Evolutionary conservation across 2,329 filamentous ascomycete genomes (phyloP), one percentile per base, ranked within the genome.

Genomic region (Aspergillus sp.): DNA sequence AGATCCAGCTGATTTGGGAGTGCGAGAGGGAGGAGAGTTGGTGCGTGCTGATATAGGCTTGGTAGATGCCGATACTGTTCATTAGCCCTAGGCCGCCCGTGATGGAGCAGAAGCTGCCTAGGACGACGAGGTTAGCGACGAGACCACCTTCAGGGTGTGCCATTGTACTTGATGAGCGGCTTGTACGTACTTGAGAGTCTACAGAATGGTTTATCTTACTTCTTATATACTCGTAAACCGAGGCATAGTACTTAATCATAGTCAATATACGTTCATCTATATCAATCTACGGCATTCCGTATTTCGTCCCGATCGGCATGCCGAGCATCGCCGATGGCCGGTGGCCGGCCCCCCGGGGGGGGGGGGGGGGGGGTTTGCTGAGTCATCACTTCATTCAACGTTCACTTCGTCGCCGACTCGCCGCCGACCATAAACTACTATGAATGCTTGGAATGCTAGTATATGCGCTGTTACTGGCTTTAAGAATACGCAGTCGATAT

Each of bases 101-200:
- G 54, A 51, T 64, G 53, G 19, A 65, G 49, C 52, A 67, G 48
- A 66, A 63, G 39, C 61, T 65, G 1, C 69, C 69, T 0, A 64
- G 42, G 7, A 71, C 68, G 5, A 73, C 69, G 2, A 68, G 58
- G 66, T 68, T 72, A 39, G 71, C 71, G 10, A 57, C 53, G 6
- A 59, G 50, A 2, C 71, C 55, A 7, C 55, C 55, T 47, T 51
- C 53, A 10, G 49, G 51, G 15, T 51, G 50, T 39, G 37, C 9
- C 37, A 20, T 39, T 39, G n/a, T 39, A 9, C 17, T 19, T 37
- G 7, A n/a, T 42, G 39, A 25, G 13, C 6, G 7, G 25, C 6
- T 15, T 42, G 39, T 13, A 42, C 13, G 39, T n/a, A 22, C n/a
- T 30, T 30, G 25, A 30, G 12, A 30, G 9, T 30, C 25, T 30